Evolutionary conservation across 2,329 filamentous ascomycete genomes (phyloP).

Genomic region (Aureobasidium sp.): DNA sequence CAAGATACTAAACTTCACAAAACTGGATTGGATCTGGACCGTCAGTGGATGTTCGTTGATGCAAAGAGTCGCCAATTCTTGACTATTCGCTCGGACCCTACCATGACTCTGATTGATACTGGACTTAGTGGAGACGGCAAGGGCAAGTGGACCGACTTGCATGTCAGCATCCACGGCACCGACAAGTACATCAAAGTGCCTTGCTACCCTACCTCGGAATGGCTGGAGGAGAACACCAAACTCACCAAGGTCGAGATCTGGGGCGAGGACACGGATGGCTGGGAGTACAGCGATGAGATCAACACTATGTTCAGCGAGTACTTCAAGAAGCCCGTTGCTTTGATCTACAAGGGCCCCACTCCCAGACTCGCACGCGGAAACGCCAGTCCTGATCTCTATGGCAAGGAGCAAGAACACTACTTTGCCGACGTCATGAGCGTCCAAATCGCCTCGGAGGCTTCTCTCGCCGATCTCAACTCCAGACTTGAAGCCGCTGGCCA

Average conservation of each 20-base stretch:
- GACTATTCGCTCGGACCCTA: slow-evolving; percentile 52
- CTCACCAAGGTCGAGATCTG: slow-evolving; percentile 48
- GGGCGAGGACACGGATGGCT: slow-evolving; percentile 49
- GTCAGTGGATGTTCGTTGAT: slow-evolving; percentile 59
- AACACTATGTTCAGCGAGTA: slow-evolving; percentile 48
- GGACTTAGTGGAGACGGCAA: slow-evolving; percentile 33
- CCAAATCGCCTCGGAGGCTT: slow-evolving; percentile 47
- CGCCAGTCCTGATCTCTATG: slow-evolving; percentile 45
- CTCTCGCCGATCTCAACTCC: slow-evolving; percentile 49
- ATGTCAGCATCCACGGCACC: slow-evolving; percentile 39
- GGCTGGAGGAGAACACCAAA: slow-evolving; percentile 47
- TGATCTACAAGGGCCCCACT: slow-evolving; percentile 55
- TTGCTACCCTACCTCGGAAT: slow-evolving; percentile 44
- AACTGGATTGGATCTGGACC: slow-evolving; percentile 53
- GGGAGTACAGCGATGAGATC: slow-evolving; percentile 43
- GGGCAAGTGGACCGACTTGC: slow-evolving; percentile 30
- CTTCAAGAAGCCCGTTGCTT: slow-evolving; percentile 45
- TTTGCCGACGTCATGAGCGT: slow-evolving; percentile 55
- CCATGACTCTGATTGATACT: slow-evolving; percentile 56
- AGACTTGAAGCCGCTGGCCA: slow-evolving; percentile 37
- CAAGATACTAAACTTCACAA: slow-evolving; percentile 42
- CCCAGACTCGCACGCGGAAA: slow-evolving; percentile 48
- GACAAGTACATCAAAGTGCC: slow-evolving; percentile 42
- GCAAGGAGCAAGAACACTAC: slow-evolving; percentile 35
- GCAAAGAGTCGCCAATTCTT: slow-evolving; percentile 47